Conservation (phyloP, 768 basidiomycete genomes). For the Porphyrellus cyaneotinctus region DNA sequence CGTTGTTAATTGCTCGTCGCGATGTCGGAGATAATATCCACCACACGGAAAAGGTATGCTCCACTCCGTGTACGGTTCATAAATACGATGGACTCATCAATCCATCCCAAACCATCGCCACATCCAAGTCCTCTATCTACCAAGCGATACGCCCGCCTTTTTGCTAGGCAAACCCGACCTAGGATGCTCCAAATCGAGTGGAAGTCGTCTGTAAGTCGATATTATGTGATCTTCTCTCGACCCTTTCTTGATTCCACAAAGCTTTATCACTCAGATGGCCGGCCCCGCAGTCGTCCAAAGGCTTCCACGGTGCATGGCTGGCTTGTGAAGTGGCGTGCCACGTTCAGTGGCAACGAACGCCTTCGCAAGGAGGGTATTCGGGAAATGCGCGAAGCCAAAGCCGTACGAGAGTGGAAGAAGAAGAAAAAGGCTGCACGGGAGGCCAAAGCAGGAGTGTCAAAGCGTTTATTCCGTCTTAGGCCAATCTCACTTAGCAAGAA, state of each 20-base stretch:
- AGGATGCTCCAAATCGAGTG: slow-evolving; percentile 32
- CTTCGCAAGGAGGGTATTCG: slow-evolving; percentile 64
- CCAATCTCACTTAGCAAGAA: slow-evolving; percentile 25
- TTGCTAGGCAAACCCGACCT: not conserved
- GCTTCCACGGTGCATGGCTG: slow-evolving; percentile 67
- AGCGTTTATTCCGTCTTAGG: slow-evolving; percentile 23
- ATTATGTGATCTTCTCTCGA: not conserved
- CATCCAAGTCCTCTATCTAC: slow-evolving; percentile 9
- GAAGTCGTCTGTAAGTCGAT: slow-evolving; percentile 30
- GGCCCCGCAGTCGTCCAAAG: slow-evolving; percentile 47
- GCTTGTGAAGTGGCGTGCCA: slow-evolving; percentile 76
- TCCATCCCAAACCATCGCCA: slow-evolving; percentile 3
- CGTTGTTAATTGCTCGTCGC: not conserved
- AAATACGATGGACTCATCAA: slow-evolving; percentile 19
- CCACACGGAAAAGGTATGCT: slow-evolving; percentile 16
- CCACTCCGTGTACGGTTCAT: slow-evolving; percentile 11
- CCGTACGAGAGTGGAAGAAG: slow-evolving; percentile 29
- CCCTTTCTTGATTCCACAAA: slow-evolving; percentile 7
- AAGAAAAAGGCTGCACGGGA: slow-evolving; percentile 19
- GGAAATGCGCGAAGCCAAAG: slow-evolving; percentile 61
- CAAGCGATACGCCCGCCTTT: slow-evolving; percentile 2
- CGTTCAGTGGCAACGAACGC: slow-evolving; percentile 57
- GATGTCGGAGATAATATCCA: slow-evolving; percentile 16
- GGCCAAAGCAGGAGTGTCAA: slow-evolving; percentile 14
- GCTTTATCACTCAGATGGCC: slow-evolving; percentile 36